These are phyloP conservation scores for Diaporthe citri DNA, from an alignment of 2,329 filamentous ascomycete genomes.

Conservation along the genomic window DNA sequence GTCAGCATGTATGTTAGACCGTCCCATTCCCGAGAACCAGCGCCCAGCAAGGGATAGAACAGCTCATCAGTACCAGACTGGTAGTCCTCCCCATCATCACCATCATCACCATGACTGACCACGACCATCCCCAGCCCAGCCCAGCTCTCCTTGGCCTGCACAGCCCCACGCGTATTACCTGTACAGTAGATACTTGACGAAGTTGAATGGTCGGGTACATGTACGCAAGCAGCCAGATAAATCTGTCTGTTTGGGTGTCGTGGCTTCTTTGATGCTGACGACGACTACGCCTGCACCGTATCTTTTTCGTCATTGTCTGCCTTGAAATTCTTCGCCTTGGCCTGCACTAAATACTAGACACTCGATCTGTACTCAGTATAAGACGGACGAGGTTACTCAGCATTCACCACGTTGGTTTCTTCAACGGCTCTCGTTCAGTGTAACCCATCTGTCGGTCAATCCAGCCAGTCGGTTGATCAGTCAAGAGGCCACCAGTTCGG, in stretches of 20 bases:
- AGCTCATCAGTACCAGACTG: background rate
- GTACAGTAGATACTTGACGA: background rate
- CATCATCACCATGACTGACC: background rate
- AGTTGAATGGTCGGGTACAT: background rate
- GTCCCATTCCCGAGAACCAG: no score
- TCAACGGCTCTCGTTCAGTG: background rate
- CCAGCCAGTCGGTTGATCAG: background rate
- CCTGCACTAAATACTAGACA: background rate
- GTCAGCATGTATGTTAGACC: no score
- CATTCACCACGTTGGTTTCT: background rate
- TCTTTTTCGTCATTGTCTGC: background rate
- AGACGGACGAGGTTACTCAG: background rate
- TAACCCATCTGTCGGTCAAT: background rate
- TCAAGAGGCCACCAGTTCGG: conserved; percentile 6
- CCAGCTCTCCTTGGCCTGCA: background rate
- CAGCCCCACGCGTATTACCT: background rate
- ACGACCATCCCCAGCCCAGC: background rate
- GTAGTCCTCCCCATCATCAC: background rate
- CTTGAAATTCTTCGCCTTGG: background rate
- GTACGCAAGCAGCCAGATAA: background rate
- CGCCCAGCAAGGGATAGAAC: background rate
- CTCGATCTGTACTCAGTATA: background rate
- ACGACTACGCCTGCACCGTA: background rate
- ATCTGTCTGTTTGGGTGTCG: background rate
- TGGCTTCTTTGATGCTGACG: conserved; percentile 25